A percentile compares a stretch with the other conserved stretches of the same genome.
Conservation (phyloP, 805 yeast genomes). For the Sugiyamaella americana region DNA sequence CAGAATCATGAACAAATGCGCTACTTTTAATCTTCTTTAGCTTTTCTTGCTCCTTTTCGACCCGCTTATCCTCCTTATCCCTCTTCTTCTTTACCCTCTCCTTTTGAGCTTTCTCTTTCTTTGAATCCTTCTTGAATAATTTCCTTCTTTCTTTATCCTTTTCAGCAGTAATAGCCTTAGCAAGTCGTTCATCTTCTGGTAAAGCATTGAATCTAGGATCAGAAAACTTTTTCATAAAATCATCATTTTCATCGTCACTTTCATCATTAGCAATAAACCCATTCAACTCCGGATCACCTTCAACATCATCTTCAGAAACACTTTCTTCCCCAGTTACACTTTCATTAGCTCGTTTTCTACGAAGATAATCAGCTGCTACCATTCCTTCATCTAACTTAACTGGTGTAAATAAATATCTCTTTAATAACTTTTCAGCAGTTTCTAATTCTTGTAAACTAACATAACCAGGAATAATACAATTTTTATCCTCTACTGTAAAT, state of each 20-base stretch:
- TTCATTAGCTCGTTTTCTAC: conserved; percentile 8
- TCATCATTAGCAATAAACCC: conserved; percentile 29
- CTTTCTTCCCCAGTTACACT: conserved; percentile 22
- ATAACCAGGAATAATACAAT: conserved; percentile 36
- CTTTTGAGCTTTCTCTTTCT: conserved; percentile 2
- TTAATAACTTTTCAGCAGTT: conserved; percentile 35
- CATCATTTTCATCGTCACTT: conserved; percentile 28
- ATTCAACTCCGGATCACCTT: conserved; percentile 27
- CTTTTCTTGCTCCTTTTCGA: conserved; percentile 11
- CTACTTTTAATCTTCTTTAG: conserved; percentile 38
- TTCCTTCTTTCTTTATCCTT: conserved; percentile 4
- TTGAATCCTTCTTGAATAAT: conserved; percentile 1
- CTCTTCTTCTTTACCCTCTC: conserved; percentile 2
- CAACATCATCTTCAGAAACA: conserved; percentile 34
- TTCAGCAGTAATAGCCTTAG: conserved; percentile 10
- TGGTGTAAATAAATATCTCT: conserved; percentile 37
- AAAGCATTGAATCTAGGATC: conserved; percentile 23
- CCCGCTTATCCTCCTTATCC: not conserved
- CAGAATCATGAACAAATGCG: conserved; percentile 53
- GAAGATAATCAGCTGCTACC: conserved; percentile 33
- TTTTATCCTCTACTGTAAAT: conserved; percentile 37
- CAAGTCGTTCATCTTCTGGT: conserved; percentile 22
- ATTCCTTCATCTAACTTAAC: conserved; percentile 35
- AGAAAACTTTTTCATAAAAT: conserved; percentile 16
- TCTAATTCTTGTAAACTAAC: conserved; percentile 32